Base-by-base conservation (phyloP, 768 basidiomycete genomes). In the Boletus fagicola region DNA sequence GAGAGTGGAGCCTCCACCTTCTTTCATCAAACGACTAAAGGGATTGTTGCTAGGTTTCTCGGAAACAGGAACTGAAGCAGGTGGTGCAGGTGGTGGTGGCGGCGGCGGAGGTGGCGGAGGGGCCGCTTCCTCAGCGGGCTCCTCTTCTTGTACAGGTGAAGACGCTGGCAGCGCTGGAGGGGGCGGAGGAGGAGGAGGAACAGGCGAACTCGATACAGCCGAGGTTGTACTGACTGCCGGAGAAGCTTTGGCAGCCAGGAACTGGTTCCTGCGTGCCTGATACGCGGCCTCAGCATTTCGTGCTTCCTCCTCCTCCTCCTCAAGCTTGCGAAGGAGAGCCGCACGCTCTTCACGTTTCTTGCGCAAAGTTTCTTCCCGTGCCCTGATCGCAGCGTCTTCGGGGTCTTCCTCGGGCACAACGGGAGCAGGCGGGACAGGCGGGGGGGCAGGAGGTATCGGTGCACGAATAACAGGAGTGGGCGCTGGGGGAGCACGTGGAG, bases 21-120 rank as follows among this genome's bases (percentile, higher is more conserved):
- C 79, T 56, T 80, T 80, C 61, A 83, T 79, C 42, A 92, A 63
- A 13, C 82, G 81, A 71, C 83, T 89, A 71, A 95, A 95, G 0
- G 93, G 93, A 70, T 94, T 94, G 10, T 83, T 91, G 51, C 77
- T 79, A 5, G 83, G 76, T 62, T 84, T 85, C 39, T 83, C 78
- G 1, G 69, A 50, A 20, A 52, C 52, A 39, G 78, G 67, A 35
- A 65, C 62, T 7, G 70, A 45, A 35, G 68, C 56, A 33, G 75
- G 65, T 0, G 68, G 64, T 1, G 66, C 59, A 7, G 74, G 64
- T 0, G 65, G 72, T 11, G 73, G 64, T 0, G 65, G 71, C 0
- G 71, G 60, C 0, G 77, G 70, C 0, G 76, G 63, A 0, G 75
- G 70, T 3, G 75, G 65, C 1, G 74, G 69, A 2, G 78, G 70